phyloP scores from a whole-genome alignment of 257 asterid genomes.

The Solanum lignicaule region DNA sequence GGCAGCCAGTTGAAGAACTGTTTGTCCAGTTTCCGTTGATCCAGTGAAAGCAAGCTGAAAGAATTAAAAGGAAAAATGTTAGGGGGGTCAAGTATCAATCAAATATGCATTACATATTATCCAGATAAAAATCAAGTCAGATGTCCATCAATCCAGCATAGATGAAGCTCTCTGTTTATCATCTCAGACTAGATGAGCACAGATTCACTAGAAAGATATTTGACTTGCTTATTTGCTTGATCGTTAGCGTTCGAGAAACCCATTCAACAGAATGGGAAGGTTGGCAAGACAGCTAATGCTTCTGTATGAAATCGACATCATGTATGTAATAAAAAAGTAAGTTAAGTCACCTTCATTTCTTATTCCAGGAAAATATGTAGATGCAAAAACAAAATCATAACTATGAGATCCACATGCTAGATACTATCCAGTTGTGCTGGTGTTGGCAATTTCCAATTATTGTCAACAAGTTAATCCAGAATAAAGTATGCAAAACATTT shows the following conservation, averaged over 20 bases:
- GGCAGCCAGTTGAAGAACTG: conserved; percentile 56
- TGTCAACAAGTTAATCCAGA: neutral
- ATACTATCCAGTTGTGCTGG: neutral
- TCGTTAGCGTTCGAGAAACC: neutral
- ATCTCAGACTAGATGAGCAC: neutral
- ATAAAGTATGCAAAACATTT: neutral
- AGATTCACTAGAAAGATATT: neutral
- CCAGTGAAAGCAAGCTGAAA: conserved; percentile 82
- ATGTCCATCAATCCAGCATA: neutral
- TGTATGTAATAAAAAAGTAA: neutral
- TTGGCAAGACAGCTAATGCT: neutral
- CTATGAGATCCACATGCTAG: neutral
- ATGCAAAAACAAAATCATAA: neutral
- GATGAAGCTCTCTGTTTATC: neutral
- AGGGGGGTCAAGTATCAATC: neutral
- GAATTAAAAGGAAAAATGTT: neutral
- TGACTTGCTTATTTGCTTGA: neutral
- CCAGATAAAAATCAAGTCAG: neutral
- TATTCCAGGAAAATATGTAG: neutral
- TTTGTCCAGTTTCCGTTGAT: conserved; percentile 57
- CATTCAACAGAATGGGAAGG: neutral
- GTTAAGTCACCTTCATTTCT: neutral
- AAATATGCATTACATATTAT: neutral
- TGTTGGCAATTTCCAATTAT: neutral
- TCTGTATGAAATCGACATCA: neutral